These are phyloP conservation scores for Lactifluus pinguis DNA, from an alignment of 768 basidiomycete species.

Conservation along the genomic window DNA sequence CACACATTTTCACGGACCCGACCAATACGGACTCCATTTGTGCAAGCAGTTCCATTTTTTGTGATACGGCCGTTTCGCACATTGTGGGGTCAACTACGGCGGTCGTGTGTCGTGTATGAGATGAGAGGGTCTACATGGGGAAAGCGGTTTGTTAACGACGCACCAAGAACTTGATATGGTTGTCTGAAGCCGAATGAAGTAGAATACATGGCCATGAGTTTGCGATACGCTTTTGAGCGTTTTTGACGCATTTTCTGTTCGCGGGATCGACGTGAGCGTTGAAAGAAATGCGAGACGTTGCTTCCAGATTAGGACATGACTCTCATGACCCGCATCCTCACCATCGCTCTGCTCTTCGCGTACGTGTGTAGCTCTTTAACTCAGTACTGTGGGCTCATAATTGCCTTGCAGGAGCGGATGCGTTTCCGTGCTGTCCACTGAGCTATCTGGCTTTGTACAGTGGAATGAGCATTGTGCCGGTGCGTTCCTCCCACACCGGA, in stretches of 20 bases:
- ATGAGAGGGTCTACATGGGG: background rate
- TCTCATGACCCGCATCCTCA: constrained; percentile 8
- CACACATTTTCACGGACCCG: constrained; percentile 87
- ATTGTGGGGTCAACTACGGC: constrained; percentile 75
- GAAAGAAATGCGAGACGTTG: background rate
- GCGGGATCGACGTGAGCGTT: background rate
- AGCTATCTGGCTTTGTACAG: constrained; percentile 51
- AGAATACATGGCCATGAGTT: constrained; percentile 86
- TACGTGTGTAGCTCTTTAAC: background rate
- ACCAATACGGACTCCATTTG: constrained; percentile 73
- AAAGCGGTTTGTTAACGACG: constrained; percentile 9
- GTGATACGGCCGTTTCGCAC: constrained; percentile 56
- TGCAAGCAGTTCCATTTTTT: constrained; percentile 68
- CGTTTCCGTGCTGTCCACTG: constrained; percentile 32
- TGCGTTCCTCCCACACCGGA: constrained; percentile 21
- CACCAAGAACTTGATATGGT: constrained; percentile 89
- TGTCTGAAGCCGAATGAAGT: constrained; percentile 85
- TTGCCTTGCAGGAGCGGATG: constrained; percentile 1
- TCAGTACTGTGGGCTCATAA: background rate
- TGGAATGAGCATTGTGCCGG: constrained; percentile 69
- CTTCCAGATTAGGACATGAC: constrained; percentile 9
- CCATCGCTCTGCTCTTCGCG: constrained; percentile 2
- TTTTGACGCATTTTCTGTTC: constrained; percentile 74
- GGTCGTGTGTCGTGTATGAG: constrained; percentile 3
- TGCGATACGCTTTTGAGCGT: constrained; percentile 88